Evolutionary conservation across 164 flowering plant species (phyloP).

Genomic region (Vitis rupestris): DNA sequence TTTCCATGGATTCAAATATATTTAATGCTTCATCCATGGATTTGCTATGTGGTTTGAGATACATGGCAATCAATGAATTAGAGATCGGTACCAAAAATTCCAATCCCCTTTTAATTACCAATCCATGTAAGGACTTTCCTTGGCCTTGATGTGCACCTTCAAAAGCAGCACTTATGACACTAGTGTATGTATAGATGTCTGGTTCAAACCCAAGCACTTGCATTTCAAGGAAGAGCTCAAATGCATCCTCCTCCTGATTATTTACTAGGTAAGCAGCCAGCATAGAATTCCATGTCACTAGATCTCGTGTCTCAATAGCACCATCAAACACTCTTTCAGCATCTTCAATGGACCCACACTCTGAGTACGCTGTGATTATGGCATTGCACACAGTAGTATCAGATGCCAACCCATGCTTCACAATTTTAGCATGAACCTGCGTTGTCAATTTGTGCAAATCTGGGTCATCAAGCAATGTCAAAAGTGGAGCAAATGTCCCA

Average conservation of each 20-base stretch:
- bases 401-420: conserved; percentile 44
- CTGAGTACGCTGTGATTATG: conserved; percentile 63
- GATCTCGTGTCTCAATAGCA: conserved; percentile 37
- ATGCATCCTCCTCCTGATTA: conserved; percentile 32
- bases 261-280: conserved; percentile 59
- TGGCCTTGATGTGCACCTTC: conserved; percentile 28
- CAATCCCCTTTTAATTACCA: conserved; percentile 64
- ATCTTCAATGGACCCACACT: conserved; percentile 58
- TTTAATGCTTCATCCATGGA: conserved; percentile 57
- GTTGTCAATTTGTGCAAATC: conserved; percentile 29
- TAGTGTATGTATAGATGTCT: conserved; percentile 71
- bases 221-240: conserved; percentile 57
- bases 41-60: conserved; percentile 39
- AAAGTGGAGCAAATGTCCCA: conserved; percentile 72
- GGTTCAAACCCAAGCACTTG: conserved; percentile 48
- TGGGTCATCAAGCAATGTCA: conserved; percentile 53
- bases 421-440: conserved; percentile 62
- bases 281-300: conserved; percentile 87
- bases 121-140: conserved; percentile 68
- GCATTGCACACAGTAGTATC: conserved; percentile 62
- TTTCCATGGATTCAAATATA: conserved; percentile 46
- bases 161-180: conserved; percentile 63
- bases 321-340: conserved; percentile 50
- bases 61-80: conserved; percentile 73
- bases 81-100: conserved; percentile 47